Percentiles rank a stretch among this genome's conserved stretches.
Evolutionary conservation across 192 early-diverging fungal species (phyloP).

Genomic region (Backusella tuberculispora): DNA sequence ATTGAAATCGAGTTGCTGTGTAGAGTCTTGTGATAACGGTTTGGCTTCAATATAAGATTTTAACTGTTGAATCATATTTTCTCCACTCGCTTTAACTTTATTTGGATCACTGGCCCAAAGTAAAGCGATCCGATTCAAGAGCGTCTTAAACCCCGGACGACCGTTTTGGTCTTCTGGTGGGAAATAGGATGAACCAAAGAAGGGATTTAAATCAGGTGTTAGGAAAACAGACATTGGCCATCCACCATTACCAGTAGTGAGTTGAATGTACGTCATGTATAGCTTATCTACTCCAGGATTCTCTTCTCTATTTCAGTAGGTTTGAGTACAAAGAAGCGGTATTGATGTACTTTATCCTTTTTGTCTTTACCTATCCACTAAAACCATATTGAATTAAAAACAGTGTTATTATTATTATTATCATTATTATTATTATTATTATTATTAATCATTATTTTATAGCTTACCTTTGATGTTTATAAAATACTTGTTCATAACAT

Average conservation of each 20-base stretch:
- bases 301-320: slow-evolving; percentile 50
- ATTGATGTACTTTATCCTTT: not conserved
- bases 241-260: slow-evolving; percentile 62
- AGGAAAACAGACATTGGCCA: slow-evolving; percentile 73
- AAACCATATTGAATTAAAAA: not conserved
- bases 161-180: slow-evolving; percentile 46
- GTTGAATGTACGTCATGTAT: slow-evolving; percentile 69
- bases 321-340: not conserved
- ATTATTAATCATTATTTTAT: not conserved
- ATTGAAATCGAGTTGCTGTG: slow-evolving; percentile 9
- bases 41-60: slow-evolving; percentile 29
- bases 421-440: not conserved
- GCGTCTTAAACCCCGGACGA: slow-evolving; percentile 43
- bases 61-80: slow-evolving; percentile 48
- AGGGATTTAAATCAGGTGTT: slow-evolving; percentile 54
- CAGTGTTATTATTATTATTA: not conserved
- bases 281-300: slow-evolving; percentile 66
- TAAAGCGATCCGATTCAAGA: slow-evolving; percentile 36
- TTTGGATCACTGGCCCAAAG: slow-evolving; percentile 48
- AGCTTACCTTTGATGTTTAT: slow-evolving; percentile 61
- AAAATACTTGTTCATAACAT: slow-evolving; percentile 62
- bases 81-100: slow-evolving; percentile 38
- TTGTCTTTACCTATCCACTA: slow-evolving; percentile 30
- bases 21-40: not conserved
- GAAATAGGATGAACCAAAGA: slow-evolving; percentile 54